Base-by-base conservation (phyloP, 2,329 filamentous ascomycete species). In the Fusarium mundagurra region DNA sequence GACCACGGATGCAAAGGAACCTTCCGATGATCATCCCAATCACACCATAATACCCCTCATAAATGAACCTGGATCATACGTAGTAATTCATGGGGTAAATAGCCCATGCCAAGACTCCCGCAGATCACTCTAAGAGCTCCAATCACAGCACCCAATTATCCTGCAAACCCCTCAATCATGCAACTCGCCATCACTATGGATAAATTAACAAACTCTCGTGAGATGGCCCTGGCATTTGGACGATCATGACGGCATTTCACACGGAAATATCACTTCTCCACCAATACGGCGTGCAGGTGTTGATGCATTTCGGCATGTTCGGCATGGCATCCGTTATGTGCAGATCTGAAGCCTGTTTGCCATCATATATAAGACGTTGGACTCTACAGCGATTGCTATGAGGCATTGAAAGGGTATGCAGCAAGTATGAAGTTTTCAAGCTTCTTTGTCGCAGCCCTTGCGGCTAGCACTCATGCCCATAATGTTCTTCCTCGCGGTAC, bases 361-460 rank as follows among this genome's bases (percentile, higher is more conserved):
- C 2, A 3, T 10, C 5, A 17, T 61, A 63, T 71, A 74, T 74
- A 63, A 67, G 18, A 29, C 12, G 13, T 5, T 22, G 17, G 3
- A 9, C 14, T 14, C 2, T 27, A 29, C 38, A 22, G 20, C 0
- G 1, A 22, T 1, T 6, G 16, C 22, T 17, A 0, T 31, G 45
- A 22, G 1, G 45, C 11, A 18, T 13, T 24, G 7, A 24, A 44
- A 44, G 43, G 43, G n/a, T 14, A 38, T 31, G 6, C 16, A 0
- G 8, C 22, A 10, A 54, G 1, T 0, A 78, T 78, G 76, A 78
- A 78, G 34, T 10, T 77, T 3, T 54, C 51, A 7, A 69, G 33
- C 4, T 2, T 67, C 3, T 9, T 77, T 16, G 5, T 69, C 4
- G 17, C 70, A 7, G 54, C 58, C 14, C 20, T 75, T 0, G 41